A percentile compares a stretch with the other conserved stretches of the same genome.
These are phyloP conservation scores for Aspergillus niger DNA, from an alignment of 2,329 filamentous ascomycete species.

Conservation along the genomic window DNA sequence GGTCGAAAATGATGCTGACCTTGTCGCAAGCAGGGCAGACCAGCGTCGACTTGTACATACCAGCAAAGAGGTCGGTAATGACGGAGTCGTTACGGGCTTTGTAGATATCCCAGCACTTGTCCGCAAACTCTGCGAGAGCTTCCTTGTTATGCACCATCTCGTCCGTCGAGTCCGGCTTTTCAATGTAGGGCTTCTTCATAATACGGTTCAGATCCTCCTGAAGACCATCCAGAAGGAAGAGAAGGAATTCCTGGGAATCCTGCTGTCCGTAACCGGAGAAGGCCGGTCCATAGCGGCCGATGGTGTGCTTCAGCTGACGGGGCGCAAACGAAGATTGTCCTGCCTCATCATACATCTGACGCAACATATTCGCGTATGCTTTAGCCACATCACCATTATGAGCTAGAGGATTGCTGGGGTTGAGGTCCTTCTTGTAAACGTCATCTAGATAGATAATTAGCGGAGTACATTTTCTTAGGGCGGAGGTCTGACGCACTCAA, in stretches of 20 bases:
- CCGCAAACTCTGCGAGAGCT: constrained; percentile 80
- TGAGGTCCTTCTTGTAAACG: constrained; percentile 77
- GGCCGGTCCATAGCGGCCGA: constrained; percentile 77
- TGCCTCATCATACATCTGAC: constrained; percentile 73
- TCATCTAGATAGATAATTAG: constrained; percentile 47
- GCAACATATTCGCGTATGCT: constrained; percentile 74
- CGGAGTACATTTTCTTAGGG: not conserved
- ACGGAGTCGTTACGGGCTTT: constrained; percentile 91
- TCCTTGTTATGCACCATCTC: constrained; percentile 84
- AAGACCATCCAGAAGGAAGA: constrained; percentile 89
- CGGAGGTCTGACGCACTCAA: constrained; percentile 48
- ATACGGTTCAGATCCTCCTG: constrained; percentile 95
- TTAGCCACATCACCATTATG: constrained; percentile 85
- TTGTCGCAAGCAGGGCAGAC: constrained; percentile 89
- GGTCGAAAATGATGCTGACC: constrained; percentile 97
- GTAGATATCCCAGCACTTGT: constrained; percentile 88
- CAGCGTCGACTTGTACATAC: constrained; percentile 97
- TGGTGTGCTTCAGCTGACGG: constrained; percentile 75
- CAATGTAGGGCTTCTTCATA: constrained; percentile 93
- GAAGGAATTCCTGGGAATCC: constrained; percentile 95
- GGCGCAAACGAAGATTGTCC: constrained; percentile 71
- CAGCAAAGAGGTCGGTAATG: constrained; percentile 92
- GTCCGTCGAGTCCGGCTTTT: constrained; percentile 96
- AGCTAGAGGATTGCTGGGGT: constrained; percentile 79
- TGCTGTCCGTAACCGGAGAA: constrained; percentile 97